phyloP scores from a whole-genome alignment of 495 filamentous ascomycete species.

The Penicillium subrubescens region DNA sequence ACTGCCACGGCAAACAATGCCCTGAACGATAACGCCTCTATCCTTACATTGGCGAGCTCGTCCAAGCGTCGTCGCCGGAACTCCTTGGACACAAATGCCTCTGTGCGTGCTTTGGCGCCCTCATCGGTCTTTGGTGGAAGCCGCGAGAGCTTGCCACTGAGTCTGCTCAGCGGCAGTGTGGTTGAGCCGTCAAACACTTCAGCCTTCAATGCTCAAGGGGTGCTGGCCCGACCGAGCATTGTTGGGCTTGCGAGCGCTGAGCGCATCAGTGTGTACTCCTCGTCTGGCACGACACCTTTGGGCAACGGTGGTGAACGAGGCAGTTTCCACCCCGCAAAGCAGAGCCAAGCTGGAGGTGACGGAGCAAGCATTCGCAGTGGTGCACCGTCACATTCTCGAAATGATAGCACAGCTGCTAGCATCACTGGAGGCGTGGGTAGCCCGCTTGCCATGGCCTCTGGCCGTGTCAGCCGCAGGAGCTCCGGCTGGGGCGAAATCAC shows the following conservation, averaged over 20 bases:
- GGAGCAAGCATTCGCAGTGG: constrained; percentile 79
- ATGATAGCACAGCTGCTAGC: constrained; percentile 81
- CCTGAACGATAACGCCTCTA: constrained; percentile 91
- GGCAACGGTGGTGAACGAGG: constrained; percentile 66
- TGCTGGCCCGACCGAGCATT: constrained; percentile 53
- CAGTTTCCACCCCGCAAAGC: constrained; percentile 77
- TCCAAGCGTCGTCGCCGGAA: constrained; percentile 86
- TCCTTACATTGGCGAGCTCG: constrained; percentile 93
- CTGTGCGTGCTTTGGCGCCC: constrained; percentile 87
- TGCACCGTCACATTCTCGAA: constrained; percentile 70
- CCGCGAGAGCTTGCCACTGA: constrained; percentile 83
- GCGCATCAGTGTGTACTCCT: constrained; percentile 83
- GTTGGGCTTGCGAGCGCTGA: constrained; percentile 70
- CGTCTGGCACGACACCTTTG: constrained; percentile 67
- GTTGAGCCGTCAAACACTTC: constrained; percentile 55
- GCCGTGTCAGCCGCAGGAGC: constrained; percentile 60
- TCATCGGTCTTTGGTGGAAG: constrained; percentile 91
- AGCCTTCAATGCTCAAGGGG: constrained; percentile 52
- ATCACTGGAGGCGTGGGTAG: constrained; percentile 62
- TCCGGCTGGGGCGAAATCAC: constrained; percentile 64
- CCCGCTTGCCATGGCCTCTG: constrained; percentile 53
- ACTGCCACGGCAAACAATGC: constrained; percentile 90
- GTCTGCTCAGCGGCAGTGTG: constrained; percentile 79
- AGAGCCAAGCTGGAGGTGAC: constrained; percentile 60
- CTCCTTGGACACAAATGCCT: constrained; percentile 94